Conservation (phyloP, 2,329 filamentous ascomycete genomes). For the Ophiostoma angusticollis region DNA sequence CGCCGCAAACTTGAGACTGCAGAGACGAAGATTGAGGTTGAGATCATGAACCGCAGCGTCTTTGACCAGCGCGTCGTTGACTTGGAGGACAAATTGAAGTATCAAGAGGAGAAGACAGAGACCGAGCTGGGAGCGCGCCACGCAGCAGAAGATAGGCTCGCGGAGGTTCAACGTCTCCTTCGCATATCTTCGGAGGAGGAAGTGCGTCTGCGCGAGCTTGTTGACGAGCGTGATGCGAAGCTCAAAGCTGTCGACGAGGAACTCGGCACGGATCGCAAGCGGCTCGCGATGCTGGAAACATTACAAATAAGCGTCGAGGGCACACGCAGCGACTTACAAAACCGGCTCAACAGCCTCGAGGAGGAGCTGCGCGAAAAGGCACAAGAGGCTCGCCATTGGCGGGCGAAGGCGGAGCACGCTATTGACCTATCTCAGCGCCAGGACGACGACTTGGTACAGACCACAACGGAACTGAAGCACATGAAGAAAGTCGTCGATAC, state of each 20-base stretch:
- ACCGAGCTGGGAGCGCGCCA: conserved; percentile 50
- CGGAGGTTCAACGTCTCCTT: conserved; percentile 58
- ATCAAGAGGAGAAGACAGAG: conserved; percentile 51
- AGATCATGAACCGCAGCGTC: conserved; percentile 47
- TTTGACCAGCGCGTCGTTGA: conserved; percentile 51
- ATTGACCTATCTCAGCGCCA: conserved; percentile 38
- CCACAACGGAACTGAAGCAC: conserved; percentile 52
- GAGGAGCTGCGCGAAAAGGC: conserved; percentile 41
- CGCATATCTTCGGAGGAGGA: conserved; percentile 61
- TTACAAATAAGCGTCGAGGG: conserved; percentile 47
- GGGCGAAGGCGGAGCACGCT: conserved; percentile 46
- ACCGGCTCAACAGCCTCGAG: conserved; percentile 41
- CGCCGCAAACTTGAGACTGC: conserved; percentile 41
- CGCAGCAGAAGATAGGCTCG: conserved; percentile 57
- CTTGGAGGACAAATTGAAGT: conserved; percentile 54
- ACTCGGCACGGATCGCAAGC: conserved; percentile 43
- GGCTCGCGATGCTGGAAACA: conserved; percentile 54
- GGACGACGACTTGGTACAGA: conserved; percentile 35
- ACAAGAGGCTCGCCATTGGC: conserved; percentile 48
- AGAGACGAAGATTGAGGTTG: conserved; percentile 46
- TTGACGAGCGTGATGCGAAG: conserved; percentile 58
- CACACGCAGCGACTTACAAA: conserved; percentile 40
- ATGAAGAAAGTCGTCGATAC: conserved; percentile 61
- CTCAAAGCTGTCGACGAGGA: conserved; percentile 47
- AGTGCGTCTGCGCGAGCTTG: conserved; percentile 49